These are phyloP conservation scores for Ophiostoma sp. DNA, from an alignment of 2,329 filamentous ascomycete species.

Conservation along the genomic window DNA sequence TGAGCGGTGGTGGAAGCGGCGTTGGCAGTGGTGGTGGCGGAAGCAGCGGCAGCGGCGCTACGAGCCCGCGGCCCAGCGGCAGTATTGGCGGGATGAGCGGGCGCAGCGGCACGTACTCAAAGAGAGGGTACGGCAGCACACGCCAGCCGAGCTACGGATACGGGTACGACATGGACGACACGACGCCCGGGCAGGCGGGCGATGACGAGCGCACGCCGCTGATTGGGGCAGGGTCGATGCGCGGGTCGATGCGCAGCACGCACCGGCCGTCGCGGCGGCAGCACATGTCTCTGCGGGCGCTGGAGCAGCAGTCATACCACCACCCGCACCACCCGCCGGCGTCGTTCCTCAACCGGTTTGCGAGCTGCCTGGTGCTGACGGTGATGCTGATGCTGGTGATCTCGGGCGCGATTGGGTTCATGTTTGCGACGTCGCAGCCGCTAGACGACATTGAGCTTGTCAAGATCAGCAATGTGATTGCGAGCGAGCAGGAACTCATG, in stretches of 20 bases:
- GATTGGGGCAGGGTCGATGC: constrained; percentile 39
- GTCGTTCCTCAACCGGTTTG: constrained; percentile 65
- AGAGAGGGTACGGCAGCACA: constrained; percentile 20
- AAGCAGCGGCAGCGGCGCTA: constrained; percentile 63
- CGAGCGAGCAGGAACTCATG: constrained; percentile 92
- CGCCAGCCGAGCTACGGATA: constrained; percentile 38
- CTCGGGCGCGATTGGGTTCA: constrained; percentile 79
- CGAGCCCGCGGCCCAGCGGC: constrained; percentile 57
- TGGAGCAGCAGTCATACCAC: constrained; percentile 67
- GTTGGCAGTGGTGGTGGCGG: constrained; percentile 34
- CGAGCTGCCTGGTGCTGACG: constrained; percentile 80
- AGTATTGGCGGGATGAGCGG: constrained; percentile 34
- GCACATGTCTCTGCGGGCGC: constrained; percentile 56
- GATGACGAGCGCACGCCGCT: constrained; percentile 87
- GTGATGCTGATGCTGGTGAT: constrained; percentile 76
- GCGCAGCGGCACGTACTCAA: constrained; percentile 24
- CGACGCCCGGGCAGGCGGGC: constrained; percentile 53
- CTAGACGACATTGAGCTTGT: constrained; percentile 72
- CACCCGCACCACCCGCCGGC: constrained; percentile 43
- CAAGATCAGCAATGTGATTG: constrained; percentile 82
- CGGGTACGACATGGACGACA: constrained; percentile 75
- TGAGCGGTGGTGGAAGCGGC: constrained; percentile 31
- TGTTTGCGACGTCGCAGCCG: constrained; percentile 87
- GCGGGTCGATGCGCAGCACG: constrained; percentile 50
- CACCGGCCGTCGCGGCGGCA: constrained; percentile 45